Percentiles rank a stretch among this genome's conserved stretches.
Evolutionary conservation across 1,139 yeast genomes (phyloP).

Genomic region (Scheffersomyces stambukii): DNA sequence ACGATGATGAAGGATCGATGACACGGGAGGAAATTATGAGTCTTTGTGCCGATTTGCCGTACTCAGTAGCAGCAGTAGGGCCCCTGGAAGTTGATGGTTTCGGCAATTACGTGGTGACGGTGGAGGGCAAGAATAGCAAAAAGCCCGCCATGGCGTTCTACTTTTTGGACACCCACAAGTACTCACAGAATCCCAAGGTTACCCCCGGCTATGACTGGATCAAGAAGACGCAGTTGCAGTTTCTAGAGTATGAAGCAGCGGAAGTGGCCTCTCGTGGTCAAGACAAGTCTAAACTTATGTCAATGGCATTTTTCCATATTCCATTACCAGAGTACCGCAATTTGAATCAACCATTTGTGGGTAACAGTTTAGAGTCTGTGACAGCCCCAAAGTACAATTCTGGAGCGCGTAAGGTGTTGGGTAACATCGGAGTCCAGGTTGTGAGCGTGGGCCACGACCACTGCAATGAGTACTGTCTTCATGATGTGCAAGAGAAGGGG

Average conservation of each 20-base stretch:
- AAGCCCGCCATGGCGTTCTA: conserved; percentile 57
- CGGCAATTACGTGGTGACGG: conserved; percentile 68
- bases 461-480: conserved; percentile 82
- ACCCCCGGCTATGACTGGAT: conserved; percentile 85
- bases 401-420: conserved; percentile 56
- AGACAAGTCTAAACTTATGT: conserved; percentile 32
- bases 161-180: conserved; percentile 79
- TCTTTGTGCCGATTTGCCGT: conserved; percentile 56
- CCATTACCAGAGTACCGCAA: conserved; percentile 82
- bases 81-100: conserved; percentile 67
- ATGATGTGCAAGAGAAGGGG: conserved; percentile 31
- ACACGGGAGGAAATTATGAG: conserved; percentile 58
- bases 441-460: conserved; percentile 92
- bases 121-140: conserved; percentile 37
- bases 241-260: conserved; percentile 38
- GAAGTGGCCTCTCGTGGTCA: too few species aligned
- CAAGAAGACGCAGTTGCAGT: conserved; percentile 66
- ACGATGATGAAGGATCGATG: conserved; percentile 77
- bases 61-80: conserved; percentile 57
- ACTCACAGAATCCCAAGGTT: conserved; percentile 59
- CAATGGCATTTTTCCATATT: conserved; percentile 92
- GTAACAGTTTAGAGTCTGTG: conserved; percentile 63
- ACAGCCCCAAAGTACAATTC: conserved; percentile 75
- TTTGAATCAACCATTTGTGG: conserved; percentile 43
- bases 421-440: conserved; percentile 63